A percentile compares a stretch with the other conserved stretches of the same genome.
Conservation (phyloP, 805 yeast species). For the Spathaspora gorwiae region DNA sequence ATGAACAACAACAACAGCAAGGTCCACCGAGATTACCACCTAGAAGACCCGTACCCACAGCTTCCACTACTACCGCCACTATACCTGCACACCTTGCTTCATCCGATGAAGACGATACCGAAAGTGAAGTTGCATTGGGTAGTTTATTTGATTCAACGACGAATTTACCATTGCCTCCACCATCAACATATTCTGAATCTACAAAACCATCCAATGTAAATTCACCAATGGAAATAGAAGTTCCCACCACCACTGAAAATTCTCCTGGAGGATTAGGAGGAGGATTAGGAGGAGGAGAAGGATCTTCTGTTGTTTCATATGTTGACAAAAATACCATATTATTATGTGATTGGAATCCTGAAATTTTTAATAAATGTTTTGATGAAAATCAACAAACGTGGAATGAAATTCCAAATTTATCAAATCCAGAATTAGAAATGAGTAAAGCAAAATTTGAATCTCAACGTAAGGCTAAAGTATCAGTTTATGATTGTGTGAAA, state of each 20-base stretch:
- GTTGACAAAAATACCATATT: constrained; percentile 22
- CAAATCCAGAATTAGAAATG: constrained; percentile 53
- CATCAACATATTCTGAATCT: constrained; percentile 14
- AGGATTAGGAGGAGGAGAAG: no score
- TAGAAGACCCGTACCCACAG: background rate
- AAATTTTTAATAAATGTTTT: constrained; percentile 49
- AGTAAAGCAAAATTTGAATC: constrained; percentile 30
- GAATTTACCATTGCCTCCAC: constrained; percentile 11
- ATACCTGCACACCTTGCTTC: background rate
- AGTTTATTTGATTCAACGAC: constrained; percentile 16
- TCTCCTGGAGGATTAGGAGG: background rate
- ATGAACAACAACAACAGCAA: background rate
- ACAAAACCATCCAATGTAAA: constrained; percentile 17
- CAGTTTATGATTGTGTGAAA: constrained; percentile 67
- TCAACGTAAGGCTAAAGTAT: constrained; percentile 43
- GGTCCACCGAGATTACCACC: background rate
- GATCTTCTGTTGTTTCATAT: constrained; percentile 13
- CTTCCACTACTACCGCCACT: no score
- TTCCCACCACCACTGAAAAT: background rate
- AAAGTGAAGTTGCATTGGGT: constrained; percentile 19
- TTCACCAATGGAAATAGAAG: constrained; percentile 10
- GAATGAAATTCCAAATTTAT: constrained; percentile 42
- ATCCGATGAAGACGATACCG: constrained; percentile 23
- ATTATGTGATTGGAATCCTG: constrained; percentile 65
- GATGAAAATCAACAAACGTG: constrained; percentile 54